Conservation (phyloP, 768 basidiomycete species). For the Tylopilus sp. region DNA sequence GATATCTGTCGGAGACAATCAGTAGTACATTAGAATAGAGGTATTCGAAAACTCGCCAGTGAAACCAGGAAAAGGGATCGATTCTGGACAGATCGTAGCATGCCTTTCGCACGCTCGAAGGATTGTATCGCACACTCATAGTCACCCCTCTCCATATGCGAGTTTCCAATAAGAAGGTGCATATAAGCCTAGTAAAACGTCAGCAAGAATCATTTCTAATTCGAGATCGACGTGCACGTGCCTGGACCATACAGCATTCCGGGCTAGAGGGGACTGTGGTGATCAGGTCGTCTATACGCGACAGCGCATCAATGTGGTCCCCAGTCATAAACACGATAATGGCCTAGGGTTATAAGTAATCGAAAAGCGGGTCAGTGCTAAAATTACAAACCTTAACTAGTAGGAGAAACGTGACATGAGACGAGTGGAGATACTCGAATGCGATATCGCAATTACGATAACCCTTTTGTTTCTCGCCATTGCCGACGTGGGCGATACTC, state of each 20-base stretch:
- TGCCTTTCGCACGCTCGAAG: not conserved
- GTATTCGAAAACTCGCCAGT: not conserved
- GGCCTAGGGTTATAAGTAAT: not conserved
- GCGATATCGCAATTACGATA: not conserved
- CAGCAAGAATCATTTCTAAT: not conserved
- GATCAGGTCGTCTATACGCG: not conserved
- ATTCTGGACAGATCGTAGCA: not conserved
- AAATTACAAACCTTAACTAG: not conserved
- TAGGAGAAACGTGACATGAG: not conserved
- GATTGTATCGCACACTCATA: not conserved
- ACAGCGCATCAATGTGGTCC: not conserved
- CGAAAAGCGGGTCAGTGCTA: fast-evolving
- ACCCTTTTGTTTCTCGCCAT: not conserved
- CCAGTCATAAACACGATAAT: not conserved
- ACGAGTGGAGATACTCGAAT: not conserved
- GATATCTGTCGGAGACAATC: not conserved
- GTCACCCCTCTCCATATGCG: not conserved
- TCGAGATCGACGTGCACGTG: not conserved
- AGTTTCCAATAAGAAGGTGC: not conserved
- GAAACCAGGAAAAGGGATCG: not conserved
- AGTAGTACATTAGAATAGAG: not conserved
- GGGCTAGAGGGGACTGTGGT: not conserved
- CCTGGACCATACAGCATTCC: not conserved
- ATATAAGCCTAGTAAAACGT: not conserved
- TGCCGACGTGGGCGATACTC: not conserved